Conservation (phyloP, 345 rosid genomes). For the Lumnitzera littorea region DNA sequence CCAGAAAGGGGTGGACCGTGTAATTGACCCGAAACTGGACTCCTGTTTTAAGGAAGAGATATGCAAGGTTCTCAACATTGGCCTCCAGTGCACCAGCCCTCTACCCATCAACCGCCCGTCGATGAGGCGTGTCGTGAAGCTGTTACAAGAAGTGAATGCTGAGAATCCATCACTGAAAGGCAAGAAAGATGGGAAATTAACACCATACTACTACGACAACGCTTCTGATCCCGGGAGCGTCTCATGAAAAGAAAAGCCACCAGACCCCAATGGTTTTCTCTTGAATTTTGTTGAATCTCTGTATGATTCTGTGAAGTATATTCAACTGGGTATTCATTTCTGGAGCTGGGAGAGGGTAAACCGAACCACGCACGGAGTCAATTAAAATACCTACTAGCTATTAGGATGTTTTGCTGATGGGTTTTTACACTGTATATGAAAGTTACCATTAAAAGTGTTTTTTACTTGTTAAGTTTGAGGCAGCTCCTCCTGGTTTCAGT, state of each 20-base stretch:
- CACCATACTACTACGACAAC: slow-evolving; percentile 84
- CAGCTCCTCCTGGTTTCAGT: too few species aligned
- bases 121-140: slow-evolving; percentile 90
- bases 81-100: slow-evolving; percentile 76
- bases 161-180: slow-evolving; percentile 25
- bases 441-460: too few species aligned
- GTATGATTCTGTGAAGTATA: too few species aligned
- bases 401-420: too few species aligned
- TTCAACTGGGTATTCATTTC: too few species aligned
- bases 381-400: too few species aligned
- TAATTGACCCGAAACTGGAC: slow-evolving; percentile 73
- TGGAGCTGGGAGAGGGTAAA: too few species aligned
- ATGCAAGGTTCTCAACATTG: slow-evolving; percentile 79
- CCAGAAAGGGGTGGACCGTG: slow-evolving; percentile 76
- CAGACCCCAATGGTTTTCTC: too few species aligned
- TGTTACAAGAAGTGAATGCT: slow-evolving; percentile 67
- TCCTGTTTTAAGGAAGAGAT: slow-evolving; percentile 80
- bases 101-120: slow-evolving; percentile 93
- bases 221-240: slow-evolving; percentile 76
- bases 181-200: slow-evolving; percentile 70
- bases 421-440: too few species aligned
- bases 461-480: too few species aligned
- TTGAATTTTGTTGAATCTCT: slow-evolving; percentile 1
- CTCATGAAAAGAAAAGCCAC: slow-evolving; percentile 30
- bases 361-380: too few species aligned